Percentiles rank a stretch among this genome's conserved stretches.
phyloP scores from a whole-genome alignment of 495 filamentous ascomycete genomes.

The Penicillium cataractarum region DNA sequence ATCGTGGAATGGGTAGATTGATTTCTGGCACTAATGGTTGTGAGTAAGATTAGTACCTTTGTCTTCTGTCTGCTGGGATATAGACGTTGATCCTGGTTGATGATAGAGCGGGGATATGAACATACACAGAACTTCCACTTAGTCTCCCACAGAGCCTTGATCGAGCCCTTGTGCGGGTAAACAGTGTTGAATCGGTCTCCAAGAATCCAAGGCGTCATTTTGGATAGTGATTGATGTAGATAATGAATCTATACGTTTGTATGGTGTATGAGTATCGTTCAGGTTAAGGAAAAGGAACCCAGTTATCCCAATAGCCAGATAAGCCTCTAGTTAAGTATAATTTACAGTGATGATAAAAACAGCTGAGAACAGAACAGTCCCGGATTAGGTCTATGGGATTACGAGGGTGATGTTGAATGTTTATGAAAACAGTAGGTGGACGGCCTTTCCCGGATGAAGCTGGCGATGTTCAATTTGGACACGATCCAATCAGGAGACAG shows the following conservation, averaged over 20 bases:
- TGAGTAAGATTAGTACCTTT: constrained; percentile 17
- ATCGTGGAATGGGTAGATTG: constrained; percentile 82
- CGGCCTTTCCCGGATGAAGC: not conserved
- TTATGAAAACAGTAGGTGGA: constrained; percentile 22
- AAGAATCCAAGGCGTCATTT: constrained; percentile 39
- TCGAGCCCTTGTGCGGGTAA: constrained; percentile 67
- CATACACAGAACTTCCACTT: constrained; percentile 76
- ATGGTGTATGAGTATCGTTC: not conserved
- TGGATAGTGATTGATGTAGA: constrained; percentile 8
- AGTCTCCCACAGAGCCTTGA: constrained; percentile 76
- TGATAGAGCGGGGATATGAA: not conserved
- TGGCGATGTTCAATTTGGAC: not conserved
- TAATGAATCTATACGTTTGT: not conserved
- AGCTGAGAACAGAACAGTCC: constrained; percentile 5
- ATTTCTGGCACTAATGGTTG: constrained; percentile 55
- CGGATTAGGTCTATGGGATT: not conserved
- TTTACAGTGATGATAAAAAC: not conserved
- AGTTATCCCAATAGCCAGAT: too few species aligned
- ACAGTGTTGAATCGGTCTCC: constrained; percentile 43
- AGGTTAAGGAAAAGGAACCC: not conserved
- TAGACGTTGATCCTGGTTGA: not conserved
- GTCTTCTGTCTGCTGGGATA: not conserved
- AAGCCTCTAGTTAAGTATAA: not conserved
- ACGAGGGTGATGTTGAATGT: constrained; percentile 9
- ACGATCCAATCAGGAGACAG: not conserved